A percentile compares a stretch with the other conserved stretches of the same genome.
phyloP scores from a whole-genome alignment of 1,139 yeast species.

The Yamadazyma sp. region DNA sequence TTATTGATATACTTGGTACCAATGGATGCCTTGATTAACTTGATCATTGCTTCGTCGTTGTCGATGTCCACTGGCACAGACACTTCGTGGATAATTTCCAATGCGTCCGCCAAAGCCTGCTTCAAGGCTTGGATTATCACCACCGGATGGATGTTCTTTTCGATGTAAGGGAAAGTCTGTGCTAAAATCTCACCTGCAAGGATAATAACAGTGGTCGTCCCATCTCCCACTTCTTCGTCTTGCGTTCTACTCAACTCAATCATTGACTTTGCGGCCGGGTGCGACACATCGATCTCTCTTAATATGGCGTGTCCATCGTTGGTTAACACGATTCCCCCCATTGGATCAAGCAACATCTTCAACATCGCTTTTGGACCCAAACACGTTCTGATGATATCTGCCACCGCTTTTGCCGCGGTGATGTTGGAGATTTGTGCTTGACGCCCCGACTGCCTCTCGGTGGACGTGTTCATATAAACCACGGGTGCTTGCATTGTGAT shows the following conservation, averaged over 20 bases:
- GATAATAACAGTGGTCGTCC: constrained; percentile 93
- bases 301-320: constrained; percentile 96
- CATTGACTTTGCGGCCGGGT: constrained; percentile 99
- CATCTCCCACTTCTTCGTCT: constrained; percentile 99
- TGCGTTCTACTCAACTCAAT: constrained; percentile 95
- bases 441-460: constrained; percentile 94
- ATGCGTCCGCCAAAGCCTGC: constrained; percentile 86
- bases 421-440: constrained; percentile 96
- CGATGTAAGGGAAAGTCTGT: constrained; percentile 90
- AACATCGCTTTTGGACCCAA: constrained; percentile 99
- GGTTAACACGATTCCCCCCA: constrained; percentile 97
- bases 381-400: constrained; percentile 96
- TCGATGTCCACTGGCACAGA: constrained; percentile 81
- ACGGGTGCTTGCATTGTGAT: constrained; percentile 49
- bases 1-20: constrained; percentile 93
- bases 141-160: constrained; percentile 95
- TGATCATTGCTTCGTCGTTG: constrained; percentile 84
- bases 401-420: constrained; percentile 98
- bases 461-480: constrained; percentile 66
- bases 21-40: constrained; percentile 84
- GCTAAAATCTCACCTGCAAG: constrained; percentile 96
- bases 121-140: constrained; percentile 92
- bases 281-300: constrained; percentile 88
- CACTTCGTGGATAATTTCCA: constrained; percentile 81
- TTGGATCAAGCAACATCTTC: constrained; percentile 96